Evolutionary conservation across 1,284 basidiomycete genomes (phyloP).

Genomic region (Bjerkandera adusta): DNA sequence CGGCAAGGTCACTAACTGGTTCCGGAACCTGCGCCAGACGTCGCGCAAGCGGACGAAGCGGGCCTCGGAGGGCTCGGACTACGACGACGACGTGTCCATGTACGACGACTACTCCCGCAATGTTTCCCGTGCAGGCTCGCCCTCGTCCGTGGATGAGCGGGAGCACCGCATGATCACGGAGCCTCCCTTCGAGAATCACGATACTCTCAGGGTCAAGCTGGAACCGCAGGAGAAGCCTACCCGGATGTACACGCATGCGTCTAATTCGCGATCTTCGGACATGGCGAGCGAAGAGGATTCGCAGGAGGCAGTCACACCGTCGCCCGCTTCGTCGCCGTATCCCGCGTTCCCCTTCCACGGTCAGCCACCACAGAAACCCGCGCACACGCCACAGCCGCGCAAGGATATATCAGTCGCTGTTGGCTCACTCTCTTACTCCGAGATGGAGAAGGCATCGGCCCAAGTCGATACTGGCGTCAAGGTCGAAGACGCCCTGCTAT

Average conservation of each 20-base stretch:
- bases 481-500: slow-evolving; percentile 63
- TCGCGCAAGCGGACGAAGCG: slow-evolving; percentile 52
- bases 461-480: slow-evolving; percentile 39
- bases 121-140: slow-evolving; percentile 26
- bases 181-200: not conserved
- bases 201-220: slow-evolving; percentile 8
- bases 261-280: slow-evolving; percentile 40
- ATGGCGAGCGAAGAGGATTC: slow-evolving; percentile 59
- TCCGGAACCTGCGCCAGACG: slow-evolving; percentile 75
- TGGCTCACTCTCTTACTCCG: slow-evolving; percentile 29
- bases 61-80: slow-evolving; percentile 32
- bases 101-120: slow-evolving; percentile 18
- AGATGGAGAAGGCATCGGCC: slow-evolving; percentile 27
- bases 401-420: slow-evolving; percentile 24
- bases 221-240: slow-evolving; percentile 15
- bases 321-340: slow-evolving; percentile 54
- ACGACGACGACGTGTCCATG: slow-evolving; percentile 30
- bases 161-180: slow-evolving; percentile 39
- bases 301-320: slow-evolving; percentile 70
- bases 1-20: slow-evolving; percentile 84
- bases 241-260: slow-evolving; percentile 24
- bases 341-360: slow-evolving; percentile 18
- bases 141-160: slow-evolving; percentile 30
- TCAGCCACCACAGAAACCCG: slow-evolving; percentile 11
- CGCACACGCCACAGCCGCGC: slow-evolving; percentile 20